Evolutionary conservation across 2,329 filamentous ascomycete species (phyloP).

Genomic region (Lecanicillium sp.): DNA sequence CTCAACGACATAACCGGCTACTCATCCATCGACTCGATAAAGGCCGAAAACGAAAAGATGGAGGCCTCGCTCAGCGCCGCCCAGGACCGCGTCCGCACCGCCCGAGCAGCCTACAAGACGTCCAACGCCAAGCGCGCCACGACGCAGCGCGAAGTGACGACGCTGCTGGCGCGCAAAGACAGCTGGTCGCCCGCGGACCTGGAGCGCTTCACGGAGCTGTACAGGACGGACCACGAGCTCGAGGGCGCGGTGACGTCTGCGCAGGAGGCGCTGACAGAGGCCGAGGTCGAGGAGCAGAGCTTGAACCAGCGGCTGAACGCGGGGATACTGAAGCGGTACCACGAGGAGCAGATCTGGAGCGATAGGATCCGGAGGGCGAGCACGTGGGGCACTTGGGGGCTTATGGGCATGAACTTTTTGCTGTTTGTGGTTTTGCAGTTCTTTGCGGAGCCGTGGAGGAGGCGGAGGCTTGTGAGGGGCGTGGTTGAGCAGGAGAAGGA

Average conservation of each 20-base stretch:
- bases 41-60: constrained; percentile 63
- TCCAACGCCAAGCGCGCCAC: constrained; percentile 76
- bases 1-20: constrained; percentile 95
- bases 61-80: constrained; percentile 51
- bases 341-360: constrained; percentile 99
- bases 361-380: constrained; percentile 94
- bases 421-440: constrained; percentile 81
- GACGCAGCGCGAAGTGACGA: constrained; percentile 92
- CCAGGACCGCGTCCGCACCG: constrained; percentile 57
- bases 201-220: constrained; percentile 88
- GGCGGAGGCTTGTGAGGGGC: constrained; percentile 69
- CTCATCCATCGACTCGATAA: constrained; percentile 79
- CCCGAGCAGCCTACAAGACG: constrained; percentile 71
- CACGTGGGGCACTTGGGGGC: constrained; percentile 96
- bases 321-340: constrained; percentile 82
- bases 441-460: constrained; percentile 86
- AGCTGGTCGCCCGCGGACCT: constrained; percentile 81
- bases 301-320: constrained; percentile 67
- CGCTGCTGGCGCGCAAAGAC: constrained; percentile 87
- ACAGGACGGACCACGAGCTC: constrained; percentile 86
- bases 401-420: constrained; percentile 95
- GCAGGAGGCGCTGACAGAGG: constrained; percentile 61
- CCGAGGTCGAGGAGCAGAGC: constrained; percentile 74
- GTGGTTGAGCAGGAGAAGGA: constrained; percentile 72
- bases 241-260: constrained; percentile 73